phyloP scores from a whole-genome alignment of 2,329 filamentous ascomycete genomes.

The Trichoderma atrobrunneum region DNA sequence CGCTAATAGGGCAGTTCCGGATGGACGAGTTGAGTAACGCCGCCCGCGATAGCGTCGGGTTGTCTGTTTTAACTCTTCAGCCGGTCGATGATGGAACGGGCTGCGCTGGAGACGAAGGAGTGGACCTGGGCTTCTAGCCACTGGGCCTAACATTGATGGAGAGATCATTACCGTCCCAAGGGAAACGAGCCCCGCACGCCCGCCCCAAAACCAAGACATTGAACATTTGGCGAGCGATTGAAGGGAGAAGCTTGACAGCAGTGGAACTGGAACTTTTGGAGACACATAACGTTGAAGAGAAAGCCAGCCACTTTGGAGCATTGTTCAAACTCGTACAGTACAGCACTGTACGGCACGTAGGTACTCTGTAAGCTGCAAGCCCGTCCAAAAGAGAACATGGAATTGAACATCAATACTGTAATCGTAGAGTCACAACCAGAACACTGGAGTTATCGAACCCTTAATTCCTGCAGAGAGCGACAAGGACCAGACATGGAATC shows the following conservation, averaged over 20 bases:
- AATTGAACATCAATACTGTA: too few species aligned
- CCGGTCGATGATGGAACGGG: background rate
- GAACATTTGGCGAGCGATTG: background rate
- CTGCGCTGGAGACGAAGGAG: background rate
- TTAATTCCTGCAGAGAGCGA: constrained; percentile 4
- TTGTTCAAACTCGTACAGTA: too few species aligned
- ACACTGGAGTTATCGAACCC: background rate
- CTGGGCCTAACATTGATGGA: background rate
- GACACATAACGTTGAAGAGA: background rate
- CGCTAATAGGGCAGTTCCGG: constrained; percentile 7
- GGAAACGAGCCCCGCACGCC: background rate
- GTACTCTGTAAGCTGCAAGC: background rate
- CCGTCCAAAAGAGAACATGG: background rate
- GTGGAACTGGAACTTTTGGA: background rate
- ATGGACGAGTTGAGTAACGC: background rate
- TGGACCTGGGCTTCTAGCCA: background rate
- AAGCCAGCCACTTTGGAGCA: background rate
- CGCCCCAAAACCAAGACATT: background rate
- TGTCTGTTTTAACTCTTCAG: background rate
- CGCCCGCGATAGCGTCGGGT: background rate
- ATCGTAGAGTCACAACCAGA: background rate
- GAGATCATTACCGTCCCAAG: background rate
- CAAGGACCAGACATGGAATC: background rate
- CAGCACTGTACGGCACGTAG: background rate
- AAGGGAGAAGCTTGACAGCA: too few species aligned